These are phyloP conservation scores for Mortierella sp. DNA, from an alignment of 371 early-diverging fungal genomes.

Conservation along the genomic window DNA sequence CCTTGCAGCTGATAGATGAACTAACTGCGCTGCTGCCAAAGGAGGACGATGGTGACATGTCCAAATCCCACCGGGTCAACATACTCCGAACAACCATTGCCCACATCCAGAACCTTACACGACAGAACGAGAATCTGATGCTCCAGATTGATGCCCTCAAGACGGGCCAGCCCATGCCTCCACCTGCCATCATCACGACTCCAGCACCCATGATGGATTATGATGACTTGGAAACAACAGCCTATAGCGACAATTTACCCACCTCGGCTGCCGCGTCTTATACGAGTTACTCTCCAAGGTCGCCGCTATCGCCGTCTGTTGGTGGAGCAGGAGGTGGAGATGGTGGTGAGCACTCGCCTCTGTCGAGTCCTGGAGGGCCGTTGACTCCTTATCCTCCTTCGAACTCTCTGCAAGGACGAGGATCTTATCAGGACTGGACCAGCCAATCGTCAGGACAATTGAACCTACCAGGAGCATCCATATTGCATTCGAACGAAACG, in stretches of 20 bases:
- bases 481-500: background rate
- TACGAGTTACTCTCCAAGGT: background rate
- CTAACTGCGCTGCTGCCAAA: slow-evolving; percentile 44
- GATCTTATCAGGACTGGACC: slow-evolving; percentile 1
- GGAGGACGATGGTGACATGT: slow-evolving; percentile 43
- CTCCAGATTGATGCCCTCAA: slow-evolving; percentile 36
- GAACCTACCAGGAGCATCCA: background rate
- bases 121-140: slow-evolving; percentile 48
- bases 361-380: slow-evolving; percentile 8
- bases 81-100: slow-evolving; percentile 65
- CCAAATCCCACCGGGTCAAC: slow-evolving; percentile 66
- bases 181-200: slow-evolving; percentile 36
- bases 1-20: slow-evolving; percentile 45
- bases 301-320: slow-evolving; percentile 3
- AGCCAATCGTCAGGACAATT: background rate
- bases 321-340: background rate
- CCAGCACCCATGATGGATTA: slow-evolving; percentile 19
- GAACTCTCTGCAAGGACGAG: background rate
- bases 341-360: background rate
- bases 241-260: background rate
- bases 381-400: background rate
- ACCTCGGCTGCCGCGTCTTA: slow-evolving; percentile 17
- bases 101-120: slow-evolving; percentile 59
- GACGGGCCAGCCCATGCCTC: slow-evolving; percentile 30
- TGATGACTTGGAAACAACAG: slow-evolving; percentile 14